phyloP scores from a whole-genome alignment of 2,329 filamentous ascomycete genomes.

The Talaromyces sp. region DNA sequence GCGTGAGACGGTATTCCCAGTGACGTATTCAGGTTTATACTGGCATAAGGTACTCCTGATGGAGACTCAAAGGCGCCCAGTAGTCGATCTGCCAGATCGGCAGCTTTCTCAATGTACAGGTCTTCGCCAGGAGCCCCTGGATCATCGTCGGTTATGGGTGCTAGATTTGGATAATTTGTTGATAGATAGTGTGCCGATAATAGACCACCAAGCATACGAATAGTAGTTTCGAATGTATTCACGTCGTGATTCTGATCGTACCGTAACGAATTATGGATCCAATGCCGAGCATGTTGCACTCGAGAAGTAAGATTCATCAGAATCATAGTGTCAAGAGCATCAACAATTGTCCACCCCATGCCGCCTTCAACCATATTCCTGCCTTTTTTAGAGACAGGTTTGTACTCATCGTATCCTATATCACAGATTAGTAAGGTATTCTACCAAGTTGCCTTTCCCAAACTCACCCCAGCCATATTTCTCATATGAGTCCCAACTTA shows the following conservation, averaged over 20 bases:
- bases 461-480: slow-evolving; percentile 87
- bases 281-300: slow-evolving; percentile 78
- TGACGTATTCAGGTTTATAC: slow-evolving; percentile 77
- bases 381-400: slow-evolving; percentile 75
- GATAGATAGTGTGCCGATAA: slow-evolving; percentile 70
- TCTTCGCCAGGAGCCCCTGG: slow-evolving; percentile 75
- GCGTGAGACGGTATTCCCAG: slow-evolving; percentile 76
- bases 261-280: slow-evolving; percentile 75
- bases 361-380: slow-evolving; percentile 82
- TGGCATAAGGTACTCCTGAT: slow-evolving; percentile 85
- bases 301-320: slow-evolving; percentile 94
- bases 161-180: slow-evolving; percentile 73
- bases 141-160: slow-evolving; percentile 69
- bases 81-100: slow-evolving; percentile 83
- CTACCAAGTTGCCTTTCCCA: not conserved
- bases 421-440: slow-evolving; percentile 25
- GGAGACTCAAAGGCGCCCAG: slow-evolving; percentile 82
- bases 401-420: slow-evolving; percentile 66
- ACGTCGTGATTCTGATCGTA: slow-evolving; percentile 87
- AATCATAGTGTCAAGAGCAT: slow-evolving; percentile 94
- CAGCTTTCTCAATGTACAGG: slow-evolving; percentile 91
- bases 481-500: slow-evolving; percentile 92
- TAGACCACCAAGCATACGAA: slow-evolving; percentile 29
- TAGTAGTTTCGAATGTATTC: slow-evolving; percentile 30
- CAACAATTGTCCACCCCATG: slow-evolving; percentile 97